phyloP scores from a whole-genome alignment of 169 alveolate species.

The Plasmodium vinckei region DNA sequence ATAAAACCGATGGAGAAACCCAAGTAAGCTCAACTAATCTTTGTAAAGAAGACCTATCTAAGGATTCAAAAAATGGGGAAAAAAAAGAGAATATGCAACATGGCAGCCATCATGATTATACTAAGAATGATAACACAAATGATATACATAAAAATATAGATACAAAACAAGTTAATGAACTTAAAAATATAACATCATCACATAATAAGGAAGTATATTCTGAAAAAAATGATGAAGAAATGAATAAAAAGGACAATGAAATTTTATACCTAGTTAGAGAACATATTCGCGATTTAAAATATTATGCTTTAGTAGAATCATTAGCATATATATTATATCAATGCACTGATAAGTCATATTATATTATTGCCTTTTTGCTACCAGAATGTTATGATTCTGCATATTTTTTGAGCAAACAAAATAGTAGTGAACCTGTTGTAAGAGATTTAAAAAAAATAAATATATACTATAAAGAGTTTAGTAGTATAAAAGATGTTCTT shows the following conservation, averaged over 20 bases:
- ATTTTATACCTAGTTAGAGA: conserved; percentile 46
- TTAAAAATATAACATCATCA: not conserved
- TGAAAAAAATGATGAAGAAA: conserved; percentile 8
- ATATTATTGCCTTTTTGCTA: conserved; percentile 41
- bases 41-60: not conserved
- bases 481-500: conserved; percentile 82
- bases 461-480: conserved; percentile 78
- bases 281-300: conserved; percentile 56
- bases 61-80: no score
- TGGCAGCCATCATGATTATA: no score
- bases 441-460: conserved; percentile 71
- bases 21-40: not conserved
- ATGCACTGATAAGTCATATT: conserved; percentile 67
- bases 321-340: conserved; percentile 71
- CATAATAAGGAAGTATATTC: not conserved
- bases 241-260: conserved; percentile 43
- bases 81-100: not conserved
- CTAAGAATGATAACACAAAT: not conserved
- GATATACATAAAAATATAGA: not conserved
- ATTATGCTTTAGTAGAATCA: conserved; percentile 68
- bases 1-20: not conserved
- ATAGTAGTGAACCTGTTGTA: conserved; percentile 13
- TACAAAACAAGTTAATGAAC: not conserved
- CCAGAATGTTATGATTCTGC: conserved; percentile 70
- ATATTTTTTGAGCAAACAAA: conserved; percentile 34